Evolutionary conservation across 345 rosid species (phyloP).

Genomic region (Citrus medica): DNA sequence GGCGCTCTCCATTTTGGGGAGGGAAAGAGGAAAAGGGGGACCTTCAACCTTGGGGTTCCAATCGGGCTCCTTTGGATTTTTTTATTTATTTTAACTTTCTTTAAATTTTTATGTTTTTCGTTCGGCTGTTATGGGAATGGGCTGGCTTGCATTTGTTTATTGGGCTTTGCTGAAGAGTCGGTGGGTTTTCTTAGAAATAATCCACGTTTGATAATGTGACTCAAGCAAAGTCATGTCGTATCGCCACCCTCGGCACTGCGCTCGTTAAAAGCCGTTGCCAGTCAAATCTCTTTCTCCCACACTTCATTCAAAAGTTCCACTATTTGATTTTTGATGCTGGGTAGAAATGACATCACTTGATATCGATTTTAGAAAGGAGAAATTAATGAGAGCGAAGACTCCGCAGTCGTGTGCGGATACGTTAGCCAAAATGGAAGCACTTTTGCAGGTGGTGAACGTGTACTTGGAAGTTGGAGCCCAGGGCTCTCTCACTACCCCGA

Average conservation of each 20-base stretch:
- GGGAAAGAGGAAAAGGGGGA: no score
- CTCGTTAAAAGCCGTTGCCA: no score
- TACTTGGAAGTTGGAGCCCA: background rate
- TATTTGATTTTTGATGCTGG: no score
- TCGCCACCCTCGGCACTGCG: no score
- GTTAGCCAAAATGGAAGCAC: background rate
- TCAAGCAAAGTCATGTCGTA: no score
- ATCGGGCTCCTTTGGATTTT: background rate
- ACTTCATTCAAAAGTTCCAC: no score
- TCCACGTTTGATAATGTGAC: background rate
- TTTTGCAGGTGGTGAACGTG: background rate
- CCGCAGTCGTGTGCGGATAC: background rate
- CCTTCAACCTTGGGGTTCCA: background rate
- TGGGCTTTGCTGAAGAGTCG: background rate
- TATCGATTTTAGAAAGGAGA: no score
- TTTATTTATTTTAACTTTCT: background rate
- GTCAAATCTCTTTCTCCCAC: no score
- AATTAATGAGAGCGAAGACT: no score
- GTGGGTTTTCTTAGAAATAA: background rate
- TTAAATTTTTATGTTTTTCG: background rate
- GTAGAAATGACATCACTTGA: no score
- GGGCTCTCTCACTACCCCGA: background rate
- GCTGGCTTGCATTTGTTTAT: background rate
- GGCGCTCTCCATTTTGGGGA: no score
- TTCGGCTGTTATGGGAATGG: background rate